A percentile compares a stretch with the other conserved stretches of the same genome.
phyloP scores from a whole-genome alignment of 306 rosid genomes.

The Sesbania bispinosa region DNA sequence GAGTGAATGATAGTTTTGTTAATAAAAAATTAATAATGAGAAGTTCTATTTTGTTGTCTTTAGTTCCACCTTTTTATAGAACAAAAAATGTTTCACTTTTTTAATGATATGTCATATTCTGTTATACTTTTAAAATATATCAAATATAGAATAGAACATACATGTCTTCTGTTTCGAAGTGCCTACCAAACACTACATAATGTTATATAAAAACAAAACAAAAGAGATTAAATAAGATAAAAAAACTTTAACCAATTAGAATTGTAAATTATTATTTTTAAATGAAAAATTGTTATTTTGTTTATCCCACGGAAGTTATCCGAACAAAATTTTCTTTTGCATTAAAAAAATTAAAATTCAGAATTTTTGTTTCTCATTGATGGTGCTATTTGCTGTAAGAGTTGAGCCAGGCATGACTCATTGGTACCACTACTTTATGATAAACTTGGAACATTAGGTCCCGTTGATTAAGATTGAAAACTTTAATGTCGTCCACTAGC shows the following conservation, averaged over 20 bases:
- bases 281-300: background rate
- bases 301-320: background rate
- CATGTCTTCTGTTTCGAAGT: too few species aligned
- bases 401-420: conserved; percentile 22
- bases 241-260: background rate
- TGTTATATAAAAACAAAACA: too few species aligned
- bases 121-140: too few species aligned
- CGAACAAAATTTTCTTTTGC: background rate
- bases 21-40: too few species aligned
- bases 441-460: conserved; percentile 20
- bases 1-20: too few species aligned
- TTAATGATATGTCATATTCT: too few species aligned
- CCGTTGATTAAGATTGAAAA: conserved; percentile 30
- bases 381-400: conserved; percentile 19
- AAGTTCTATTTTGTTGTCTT: too few species aligned
- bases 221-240: background rate
- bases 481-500: conserved; percentile 32
- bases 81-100: too few species aligned
- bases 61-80: too few species aligned
- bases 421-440: conserved; percentile 28
- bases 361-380: background rate
- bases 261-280: background rate
- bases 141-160: too few species aligned
- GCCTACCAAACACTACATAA: too few species aligned
- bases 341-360: background rate